Percentiles rank a stretch among this genome's conserved stretches.
These are phyloP conservation scores for Thalassia testudinum DNA, from an alignment of 116 monocot species.

Conservation along the genomic window DNA sequence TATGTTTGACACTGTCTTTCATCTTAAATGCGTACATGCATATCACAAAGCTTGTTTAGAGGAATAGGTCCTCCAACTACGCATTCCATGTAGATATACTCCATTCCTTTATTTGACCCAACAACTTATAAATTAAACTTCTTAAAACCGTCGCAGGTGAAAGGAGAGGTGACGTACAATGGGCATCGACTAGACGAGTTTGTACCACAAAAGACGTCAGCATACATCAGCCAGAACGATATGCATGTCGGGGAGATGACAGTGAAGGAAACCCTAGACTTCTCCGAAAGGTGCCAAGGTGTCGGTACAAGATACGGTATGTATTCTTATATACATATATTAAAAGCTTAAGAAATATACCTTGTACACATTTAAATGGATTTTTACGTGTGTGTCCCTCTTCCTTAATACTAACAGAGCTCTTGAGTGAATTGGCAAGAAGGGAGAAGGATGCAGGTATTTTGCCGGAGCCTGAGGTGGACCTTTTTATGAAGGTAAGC, in stretches of 20 bases:
- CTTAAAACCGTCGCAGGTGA: slow-evolving; percentile 16
- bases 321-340: too few species aligned
- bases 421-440: slow-evolving; percentile 49
- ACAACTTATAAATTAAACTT: too few species aligned
- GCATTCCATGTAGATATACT: too few species aligned
- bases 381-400: too few species aligned
- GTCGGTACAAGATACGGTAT: slow-evolving; percentile 69
- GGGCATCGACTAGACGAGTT: slow-evolving; percentile 55
- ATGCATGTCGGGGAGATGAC: slow-evolving; percentile 86
- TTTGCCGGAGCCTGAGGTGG: slow-evolving; percentile 63
- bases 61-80: too few species aligned
- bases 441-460: slow-evolving; percentile 64
- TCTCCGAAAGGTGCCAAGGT: slow-evolving; percentile 80
- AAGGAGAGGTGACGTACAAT: slow-evolving; percentile 70
- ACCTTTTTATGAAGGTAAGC: slow-evolving; percentile 86
- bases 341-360: background rate
- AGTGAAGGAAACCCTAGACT: slow-evolving; percentile 77
- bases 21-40: too few species aligned
- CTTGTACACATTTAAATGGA: too few species aligned
- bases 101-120: too few species aligned
- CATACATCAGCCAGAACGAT: slow-evolving; percentile 86
- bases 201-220: slow-evolving; percentile 71
- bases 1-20: too few species aligned
- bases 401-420: slow-evolving; percentile 18
- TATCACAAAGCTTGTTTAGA: too few species aligned